These are phyloP conservation scores for Metschnikowia gruessii DNA, from an alignment of 805 yeast genomes.

Conservation along the genomic window DNA sequence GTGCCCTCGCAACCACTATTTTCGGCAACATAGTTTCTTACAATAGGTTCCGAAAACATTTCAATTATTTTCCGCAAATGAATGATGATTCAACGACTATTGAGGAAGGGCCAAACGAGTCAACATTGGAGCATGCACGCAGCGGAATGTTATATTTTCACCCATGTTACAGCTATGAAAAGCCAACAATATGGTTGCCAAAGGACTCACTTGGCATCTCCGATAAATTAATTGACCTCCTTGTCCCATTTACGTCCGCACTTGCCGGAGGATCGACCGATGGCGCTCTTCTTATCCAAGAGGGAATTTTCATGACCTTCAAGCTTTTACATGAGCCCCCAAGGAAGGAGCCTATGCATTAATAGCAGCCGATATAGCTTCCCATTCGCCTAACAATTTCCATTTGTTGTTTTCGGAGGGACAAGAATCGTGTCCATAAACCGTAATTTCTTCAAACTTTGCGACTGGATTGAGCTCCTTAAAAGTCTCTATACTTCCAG, in stretches of 20 bases:
- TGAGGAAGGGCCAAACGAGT: slow-evolving; percentile 1
- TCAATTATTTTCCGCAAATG: slow-evolving; percentile 27
- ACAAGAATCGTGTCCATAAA: slow-evolving; percentile 18
- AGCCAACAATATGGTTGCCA: slow-evolving; percentile 42
- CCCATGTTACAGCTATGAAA: slow-evolving; percentile 37
- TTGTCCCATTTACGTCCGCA: slow-evolving; percentile 3
- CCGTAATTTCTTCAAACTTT: slow-evolving; percentile 10
- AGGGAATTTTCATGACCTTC: slow-evolving; percentile 7
- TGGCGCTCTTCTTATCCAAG: slow-evolving; percentile 11
- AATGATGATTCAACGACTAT: slow-evolving; percentile 1
- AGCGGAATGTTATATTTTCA: slow-evolving; percentile 30
- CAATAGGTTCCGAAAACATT: slow-evolving; percentile 34
- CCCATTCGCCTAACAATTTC: slow-evolving; percentile 17
- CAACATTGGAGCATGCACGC: background rate
- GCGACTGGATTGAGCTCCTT: slow-evolving; percentile 16
- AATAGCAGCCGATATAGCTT: slow-evolving; percentile 14
- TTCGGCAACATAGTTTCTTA: slow-evolving; percentile 55
- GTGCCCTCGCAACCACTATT: slow-evolving; percentile 51
- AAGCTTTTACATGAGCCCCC: slow-evolving; percentile 15
- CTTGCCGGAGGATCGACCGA: slow-evolving; percentile 15
- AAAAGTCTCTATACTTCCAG: slow-evolving; percentile 4
- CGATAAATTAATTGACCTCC: slow-evolving; percentile 4
- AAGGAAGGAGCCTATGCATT: slow-evolving; percentile 4
- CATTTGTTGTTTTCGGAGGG: slow-evolving; percentile 18
- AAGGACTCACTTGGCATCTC: slow-evolving; percentile 16